Evolutionary conservation across 306 rosid genomes (phyloP).

Genomic region (Erythrophleum fordii): DNA sequence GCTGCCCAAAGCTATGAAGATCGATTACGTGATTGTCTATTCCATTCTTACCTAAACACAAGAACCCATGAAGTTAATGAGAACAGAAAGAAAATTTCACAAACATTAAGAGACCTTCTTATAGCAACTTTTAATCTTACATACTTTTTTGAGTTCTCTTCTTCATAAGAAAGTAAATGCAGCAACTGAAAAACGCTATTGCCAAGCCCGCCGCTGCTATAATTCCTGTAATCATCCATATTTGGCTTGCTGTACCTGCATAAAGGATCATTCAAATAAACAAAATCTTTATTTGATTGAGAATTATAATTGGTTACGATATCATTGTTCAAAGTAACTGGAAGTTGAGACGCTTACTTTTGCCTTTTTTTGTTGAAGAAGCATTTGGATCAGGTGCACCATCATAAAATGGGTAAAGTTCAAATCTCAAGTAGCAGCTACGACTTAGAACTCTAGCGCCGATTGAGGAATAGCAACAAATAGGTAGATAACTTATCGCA

Average conservation of each 20-base stretch:
- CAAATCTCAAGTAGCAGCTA: conserved; percentile 69
- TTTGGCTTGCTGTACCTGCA: conserved; percentile 49
- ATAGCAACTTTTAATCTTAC: not conserved
- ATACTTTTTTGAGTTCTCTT: conserved; percentile 38
- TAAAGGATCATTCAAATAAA: conserved; percentile 8
- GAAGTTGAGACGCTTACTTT: conserved; percentile 41
- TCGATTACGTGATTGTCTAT: not conserved
- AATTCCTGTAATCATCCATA: conserved; percentile 39
- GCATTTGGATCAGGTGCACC: conserved; percentile 28
- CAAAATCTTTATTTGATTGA: not conserved
- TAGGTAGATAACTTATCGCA: conserved; percentile 47
- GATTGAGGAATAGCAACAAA: conserved; percentile 47
- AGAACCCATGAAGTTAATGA: not conserved
- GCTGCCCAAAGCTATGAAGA: not conserved
- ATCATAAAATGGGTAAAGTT: conserved; percentile 56
- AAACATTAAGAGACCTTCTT: not conserved
- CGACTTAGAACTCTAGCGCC: conserved; percentile 66
- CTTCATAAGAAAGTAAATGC: conserved; percentile 32
- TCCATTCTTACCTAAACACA: conserved; percentile 41
- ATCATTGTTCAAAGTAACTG: not conserved
- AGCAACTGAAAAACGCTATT: conserved; percentile 31
- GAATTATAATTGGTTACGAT: not conserved
- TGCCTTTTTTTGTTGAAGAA: conserved; percentile 33
- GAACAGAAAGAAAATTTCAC: not conserved
- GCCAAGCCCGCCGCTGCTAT: conserved; percentile 35